Base-by-base conservation (phyloP, 2,329 filamentous ascomycete genomes). In the Venturiaceae sp. region DNA sequence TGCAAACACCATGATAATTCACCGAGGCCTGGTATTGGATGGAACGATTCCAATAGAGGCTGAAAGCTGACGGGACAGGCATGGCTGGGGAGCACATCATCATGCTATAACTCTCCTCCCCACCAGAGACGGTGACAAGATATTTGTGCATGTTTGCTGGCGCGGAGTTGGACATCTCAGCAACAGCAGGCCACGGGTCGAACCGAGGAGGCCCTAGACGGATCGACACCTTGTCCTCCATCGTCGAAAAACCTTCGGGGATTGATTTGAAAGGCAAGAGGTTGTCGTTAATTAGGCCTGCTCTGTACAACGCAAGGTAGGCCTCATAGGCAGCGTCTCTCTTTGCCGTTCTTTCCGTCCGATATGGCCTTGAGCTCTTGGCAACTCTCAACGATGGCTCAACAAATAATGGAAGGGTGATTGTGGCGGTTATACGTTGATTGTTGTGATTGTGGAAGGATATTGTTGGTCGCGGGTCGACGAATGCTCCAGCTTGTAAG, bases 301-400 rank as follows among this genome's bases (percentile, higher is more conserved):
- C 85, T 7, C 81, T 64, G 66, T 92, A 84, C 0, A 97, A 76
- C 5, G 77, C 77, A 23, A 82, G 72, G 66, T 92, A 96, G 1
- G 91, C 88, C 66, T 89, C 82, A 61, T 95, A 94, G 0, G 90
- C 87, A 1, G 87, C 90, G 69, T 96, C 92, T 66, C 87, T 90
- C 63, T 78, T 84, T 0, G 91, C 90, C 63, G 83, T 84, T 59
- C 78, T 81, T 65, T 94, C 86, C 0, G 84, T 88, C 11, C 64
- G 70, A 91, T 91, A 96, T n/a, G 69, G 62, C 36, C 68, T 62
- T 30, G 69, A 68, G 55, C 86, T 82, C 23, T 72, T 65, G 0
- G 80, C 76, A 39, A 71, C 73, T 16, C 87, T 82, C 9, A 90
- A 70, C 13, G 78, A 69, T 3, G 78, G 73, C n/a, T 88, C 80